Base-by-base conservation (phyloP, 208 protist species). In the Leishmania braziliensis region DNA sequence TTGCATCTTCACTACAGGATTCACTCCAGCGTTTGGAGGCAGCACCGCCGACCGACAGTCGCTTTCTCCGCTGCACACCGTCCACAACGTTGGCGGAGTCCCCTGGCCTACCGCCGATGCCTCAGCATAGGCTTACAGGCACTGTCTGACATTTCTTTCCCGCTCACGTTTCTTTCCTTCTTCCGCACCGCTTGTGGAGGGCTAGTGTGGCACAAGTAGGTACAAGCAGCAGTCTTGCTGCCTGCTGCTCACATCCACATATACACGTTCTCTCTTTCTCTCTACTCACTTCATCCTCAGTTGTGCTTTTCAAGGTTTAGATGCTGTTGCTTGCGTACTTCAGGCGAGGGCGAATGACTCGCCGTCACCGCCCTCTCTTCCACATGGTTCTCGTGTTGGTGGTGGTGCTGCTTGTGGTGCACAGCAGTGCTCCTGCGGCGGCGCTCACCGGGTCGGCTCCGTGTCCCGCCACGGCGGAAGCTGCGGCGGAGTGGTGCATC, bases 401-500 rank as follows among this genome's bases (percentile, higher is more conserved):
- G 53, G 2, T 73, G 4, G 18, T 78, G 5, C 51, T 76, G 43
- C n/a, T 73, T 70, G 54, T 68, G 62, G 18, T n/a, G n/a, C 26
- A n/a, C 23, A 48, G 75, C 23, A 26, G 26, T n/a, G 43, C 75
- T 16, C 62, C 75, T 6, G 71, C 54, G 3, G 51, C 62, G 10
- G 60, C 72, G 60, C 60, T 81, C 20, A 48, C 29, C 2, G 82
- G 82, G 10, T 23, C 73, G 73, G 36, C 51, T 9, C 36, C 72
- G 63, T 85, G 82, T 23, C 82, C 82, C 39, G 20, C 10, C 33
- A 60, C 69, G 43, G 56, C 39, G 14, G 51, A 18, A 3, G 43
- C n/a, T 50, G 62, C 75, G 33, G 14, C 60, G 51, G 78, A 50
- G 72, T 86, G 80, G 78, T 84, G 85, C 77, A 71, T 12, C 16